Conservation (phyloP, 2,329 filamentous ascomycete genomes). For the Passalora sequoiae region DNA sequence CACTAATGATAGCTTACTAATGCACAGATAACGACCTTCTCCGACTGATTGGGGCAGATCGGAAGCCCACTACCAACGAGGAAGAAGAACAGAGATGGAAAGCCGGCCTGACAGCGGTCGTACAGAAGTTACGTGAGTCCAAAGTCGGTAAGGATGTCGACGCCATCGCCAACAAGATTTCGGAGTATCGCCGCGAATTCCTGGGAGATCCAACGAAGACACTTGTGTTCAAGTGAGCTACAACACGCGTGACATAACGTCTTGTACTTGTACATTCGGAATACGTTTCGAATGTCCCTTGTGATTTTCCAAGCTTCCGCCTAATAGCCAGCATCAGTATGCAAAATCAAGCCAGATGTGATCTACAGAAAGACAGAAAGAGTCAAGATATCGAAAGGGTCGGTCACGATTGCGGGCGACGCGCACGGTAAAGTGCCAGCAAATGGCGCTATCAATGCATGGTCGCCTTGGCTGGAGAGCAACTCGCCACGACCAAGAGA, state of each 20-base stretch:
- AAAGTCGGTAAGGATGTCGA: slow-evolving; percentile 59
- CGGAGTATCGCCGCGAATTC: slow-evolving; percentile 62
- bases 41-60: slow-evolving; percentile 25
- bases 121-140: slow-evolving; percentile 55
- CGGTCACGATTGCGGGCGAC: not conserved
- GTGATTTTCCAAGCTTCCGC: too few relatives aligned
- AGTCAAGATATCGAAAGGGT: not conserved
- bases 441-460: too few relatives aligned
- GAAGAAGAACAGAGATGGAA: slow-evolving; percentile 46
- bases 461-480: not conserved
- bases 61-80: slow-evolving; percentile 21
- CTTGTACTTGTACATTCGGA: too few relatives aligned
- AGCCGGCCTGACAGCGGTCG: slow-evolving; percentile 56
- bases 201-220: slow-evolving; percentile 60
- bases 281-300: too few relatives aligned
- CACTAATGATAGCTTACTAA: slow-evolving; percentile 22
- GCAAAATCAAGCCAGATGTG: not conserved
- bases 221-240: slow-evolving; percentile 34
- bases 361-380: slow-evolving; percentile 1
- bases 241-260: not conserved
- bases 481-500: not conserved
- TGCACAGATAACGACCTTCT: slow-evolving; percentile 32
- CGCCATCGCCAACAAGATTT: slow-evolving; percentile 61
- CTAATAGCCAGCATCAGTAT: too few relatives aligned
- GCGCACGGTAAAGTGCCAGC: too few relatives aligned